phyloP scores from a whole-genome alignment of 805 yeast species.

The Candida railenensis region DNA sequence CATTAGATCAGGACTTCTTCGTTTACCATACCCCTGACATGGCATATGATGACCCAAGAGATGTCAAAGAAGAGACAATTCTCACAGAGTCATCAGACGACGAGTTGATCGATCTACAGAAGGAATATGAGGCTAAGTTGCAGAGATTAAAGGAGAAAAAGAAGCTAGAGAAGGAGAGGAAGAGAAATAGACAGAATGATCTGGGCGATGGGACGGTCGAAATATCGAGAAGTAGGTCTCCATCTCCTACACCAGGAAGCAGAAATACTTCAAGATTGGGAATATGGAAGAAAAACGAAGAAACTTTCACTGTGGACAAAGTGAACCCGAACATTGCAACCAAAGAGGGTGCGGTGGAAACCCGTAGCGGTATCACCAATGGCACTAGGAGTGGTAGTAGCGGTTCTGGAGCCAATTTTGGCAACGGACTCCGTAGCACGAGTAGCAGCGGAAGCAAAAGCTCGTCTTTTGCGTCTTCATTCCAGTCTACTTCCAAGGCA shows the following conservation, averaged over 20 bases:
- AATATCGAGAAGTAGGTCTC: constrained; percentile 12
- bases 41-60: constrained; percentile 32
- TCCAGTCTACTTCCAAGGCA: background rate
- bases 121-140: constrained; percentile 32
- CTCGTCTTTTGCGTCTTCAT: background rate
- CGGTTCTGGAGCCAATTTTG: too few species aligned
- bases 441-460: too few species aligned
- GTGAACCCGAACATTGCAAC: background rate
- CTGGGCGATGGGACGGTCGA: background rate
- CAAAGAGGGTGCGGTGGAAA: background rate
- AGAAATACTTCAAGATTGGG: background rate
- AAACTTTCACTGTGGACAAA: background rate
- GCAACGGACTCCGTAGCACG: too few species aligned
- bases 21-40: too few species aligned
- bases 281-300: background rate
- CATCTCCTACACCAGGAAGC: constrained; percentile 4
- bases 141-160: constrained; percentile 15
- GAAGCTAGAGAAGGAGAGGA: constrained; percentile 10
- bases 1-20: too few species aligned
- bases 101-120: constrained; percentile 35
- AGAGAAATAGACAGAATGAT: constrained; percentile 2
- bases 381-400: too few species aligned
- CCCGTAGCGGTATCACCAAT: background rate
- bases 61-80: constrained; percentile 18
- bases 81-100: constrained; percentile 40